Evolutionary conservation across 2,329 filamentous ascomycete species (phyloP), one percentile per base, ranked within the genome.

Genomic region (Fusarium sp.): DNA sequence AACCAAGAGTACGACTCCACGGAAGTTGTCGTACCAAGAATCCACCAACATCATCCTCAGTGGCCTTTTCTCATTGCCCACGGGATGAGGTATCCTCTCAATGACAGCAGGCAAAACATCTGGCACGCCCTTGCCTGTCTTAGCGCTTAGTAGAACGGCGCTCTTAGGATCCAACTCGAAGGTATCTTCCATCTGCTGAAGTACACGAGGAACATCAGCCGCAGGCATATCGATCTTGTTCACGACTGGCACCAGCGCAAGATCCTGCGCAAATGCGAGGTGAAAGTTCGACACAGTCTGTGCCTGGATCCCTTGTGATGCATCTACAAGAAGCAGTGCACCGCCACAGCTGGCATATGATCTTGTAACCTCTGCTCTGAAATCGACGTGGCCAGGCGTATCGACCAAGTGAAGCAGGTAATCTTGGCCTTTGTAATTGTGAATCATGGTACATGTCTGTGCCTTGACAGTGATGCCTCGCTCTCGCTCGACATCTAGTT

Each of bases 201-300:
- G 84, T 8, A 95, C 95, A 29, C 94, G 87, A 29, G 91, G 88
- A n/a, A 95, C 87, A 77, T 99, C 96, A 9, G 96, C 94, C 14
- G 94, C 93, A 1, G 92, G 91, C 76, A 99, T 88, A 79, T 99
- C 96, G 57, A 99, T 92, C 85, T 99, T 99, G 84, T 99, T 99
- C 76, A 99, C 88, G 25, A 99, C 93, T 0, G 96, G 96, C 6
- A 99, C 89, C 67, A 99, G 87, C 24, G 90, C 87, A 54, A 99
- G 83, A 18, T 94, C 93, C 79, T 98, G 94, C 3, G 95, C 91
- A 81, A 99, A 99, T 10, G 96, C 96, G 25, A 98, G 89, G 79
- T 98, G 98, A 82, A 99, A 99, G 81, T 99, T 99, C 67, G 96
- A 96, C 11, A 99, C 96, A 0, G 96, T 99, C 84, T 99, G 96